Conservation (phyloP, 768 basidiomycete genomes). For the Boletus coccyginus region DNA sequence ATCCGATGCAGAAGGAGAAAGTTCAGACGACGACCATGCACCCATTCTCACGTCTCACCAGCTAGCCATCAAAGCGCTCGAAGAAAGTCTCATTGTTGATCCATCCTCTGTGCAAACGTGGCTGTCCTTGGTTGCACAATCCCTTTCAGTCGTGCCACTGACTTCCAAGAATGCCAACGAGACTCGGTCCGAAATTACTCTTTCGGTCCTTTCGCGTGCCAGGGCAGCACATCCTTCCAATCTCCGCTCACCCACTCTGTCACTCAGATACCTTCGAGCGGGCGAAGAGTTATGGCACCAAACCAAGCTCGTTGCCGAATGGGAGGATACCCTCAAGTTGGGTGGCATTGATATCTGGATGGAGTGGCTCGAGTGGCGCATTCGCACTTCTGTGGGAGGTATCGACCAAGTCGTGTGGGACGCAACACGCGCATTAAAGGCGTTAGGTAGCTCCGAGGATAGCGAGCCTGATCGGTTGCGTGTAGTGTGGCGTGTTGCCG, state of each 20-base stretch:
- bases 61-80: conserved; percentile 54
- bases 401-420: conserved; percentile 54
- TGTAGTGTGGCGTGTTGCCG: conserved; percentile 68
- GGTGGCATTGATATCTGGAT: conserved; percentile 63
- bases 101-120: conserved; percentile 57
- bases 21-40: conserved; percentile 35
- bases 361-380: conserved; percentile 79
- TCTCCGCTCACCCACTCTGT: conserved; percentile 45
- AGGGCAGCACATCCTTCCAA: conserved; percentile 54
- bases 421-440: conserved; percentile 44
- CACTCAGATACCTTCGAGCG: conserved; percentile 63
- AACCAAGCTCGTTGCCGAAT: conserved; percentile 55
- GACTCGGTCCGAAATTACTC: conserved; percentile 66
- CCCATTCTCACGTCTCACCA: conserved; percentile 53
- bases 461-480: conserved; percentile 55
- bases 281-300: conserved; percentile 72
- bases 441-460: conserved; percentile 40
- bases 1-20: conserved; percentile 29
- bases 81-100: conserved; percentile 48
- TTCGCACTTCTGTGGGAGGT: conserved; percentile 45
- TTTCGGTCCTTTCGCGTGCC: conserved; percentile 67
- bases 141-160: conserved; percentile 58
- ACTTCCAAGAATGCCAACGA: conserved; percentile 66
- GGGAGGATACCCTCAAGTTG: conserved; percentile 61
- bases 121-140: conserved; percentile 62